Conservation (phyloP, 2,329 filamentous ascomycete genomes). For the Bipolaris cookei region DNA sequence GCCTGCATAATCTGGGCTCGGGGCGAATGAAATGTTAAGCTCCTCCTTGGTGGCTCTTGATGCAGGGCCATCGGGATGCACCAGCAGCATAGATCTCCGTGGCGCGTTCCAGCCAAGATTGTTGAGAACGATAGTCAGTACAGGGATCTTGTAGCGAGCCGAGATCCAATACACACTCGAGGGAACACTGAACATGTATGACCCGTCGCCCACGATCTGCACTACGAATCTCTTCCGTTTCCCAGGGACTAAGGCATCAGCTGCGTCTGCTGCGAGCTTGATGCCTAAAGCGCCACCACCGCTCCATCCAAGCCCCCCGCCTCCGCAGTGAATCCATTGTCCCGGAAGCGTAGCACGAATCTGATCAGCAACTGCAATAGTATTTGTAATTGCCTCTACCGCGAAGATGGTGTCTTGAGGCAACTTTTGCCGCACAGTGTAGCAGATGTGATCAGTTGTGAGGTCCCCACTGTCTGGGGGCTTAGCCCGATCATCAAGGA, state of each 20-base stretch:
- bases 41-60: background rate
- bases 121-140: background rate
- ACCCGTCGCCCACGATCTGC: background rate
- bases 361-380: background rate
- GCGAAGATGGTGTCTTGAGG: background rate
- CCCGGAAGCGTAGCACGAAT: background rate
- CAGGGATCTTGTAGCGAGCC: background rate
- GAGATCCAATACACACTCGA: background rate
- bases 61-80: background rate
- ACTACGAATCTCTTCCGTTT: background rate
- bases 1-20: background rate
- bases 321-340: background rate
- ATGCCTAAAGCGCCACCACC: background rate
- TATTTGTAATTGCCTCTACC: background rate
- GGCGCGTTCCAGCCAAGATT: background rate
- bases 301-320: background rate
- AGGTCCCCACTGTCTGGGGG: background rate
- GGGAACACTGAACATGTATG: background rate
- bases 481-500: background rate
- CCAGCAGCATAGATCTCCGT: background rate
- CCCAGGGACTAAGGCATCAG: background rate
- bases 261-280: background rate
- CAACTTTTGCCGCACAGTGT: background rate
- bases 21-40: background rate
- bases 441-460: background rate